Conservation (phyloP, 306 rosid species). For the Trifolium dubium region DNA sequence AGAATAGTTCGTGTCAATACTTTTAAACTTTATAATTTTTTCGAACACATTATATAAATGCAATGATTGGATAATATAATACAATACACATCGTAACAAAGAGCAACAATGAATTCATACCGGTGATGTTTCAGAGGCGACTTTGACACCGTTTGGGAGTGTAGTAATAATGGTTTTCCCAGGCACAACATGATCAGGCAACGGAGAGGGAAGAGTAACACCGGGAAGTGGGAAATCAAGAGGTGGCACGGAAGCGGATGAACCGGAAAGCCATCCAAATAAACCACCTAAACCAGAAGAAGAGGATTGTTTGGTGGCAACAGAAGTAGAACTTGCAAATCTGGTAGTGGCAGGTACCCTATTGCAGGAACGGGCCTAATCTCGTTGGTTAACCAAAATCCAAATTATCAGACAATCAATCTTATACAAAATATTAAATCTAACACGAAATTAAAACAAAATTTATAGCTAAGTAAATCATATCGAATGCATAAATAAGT, state of each 20-base stretch:
- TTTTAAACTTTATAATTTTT: neutral
- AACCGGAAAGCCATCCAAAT: constrained; percentile 76
- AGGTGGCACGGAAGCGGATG: constrained; percentile 62
- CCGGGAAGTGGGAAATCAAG: constrained; percentile 74
- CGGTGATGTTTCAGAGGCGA: constrained; percentile 76
- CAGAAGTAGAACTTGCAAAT: constrained; percentile 76
- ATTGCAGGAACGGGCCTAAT: constrained; percentile 60
- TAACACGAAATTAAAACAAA: neutral
- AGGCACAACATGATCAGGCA: constrained; percentile 81
- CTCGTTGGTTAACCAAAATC: constrained; percentile 23
- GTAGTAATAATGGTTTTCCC: constrained; percentile 69
- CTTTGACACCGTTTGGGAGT: constrained; percentile 80
- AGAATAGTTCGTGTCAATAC: constrained; percentile 26
- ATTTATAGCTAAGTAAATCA: neutral
- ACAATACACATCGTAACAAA: neutral
- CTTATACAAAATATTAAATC: neutral
- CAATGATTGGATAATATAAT: neutral
- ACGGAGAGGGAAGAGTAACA: constrained; percentile 65
- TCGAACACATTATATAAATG: neutral
- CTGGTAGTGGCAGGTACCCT: constrained; percentile 54
- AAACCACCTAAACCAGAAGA: constrained; percentile 68
- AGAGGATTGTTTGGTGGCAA: constrained; percentile 53
- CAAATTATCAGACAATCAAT: constrained; percentile 37
- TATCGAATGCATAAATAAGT: neutral
- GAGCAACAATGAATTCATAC: constrained; percentile 48